These are phyloP conservation scores for Medicago ruthenica DNA, from an alignment of 306 rosid species.

Conservation along the genomic window DNA sequence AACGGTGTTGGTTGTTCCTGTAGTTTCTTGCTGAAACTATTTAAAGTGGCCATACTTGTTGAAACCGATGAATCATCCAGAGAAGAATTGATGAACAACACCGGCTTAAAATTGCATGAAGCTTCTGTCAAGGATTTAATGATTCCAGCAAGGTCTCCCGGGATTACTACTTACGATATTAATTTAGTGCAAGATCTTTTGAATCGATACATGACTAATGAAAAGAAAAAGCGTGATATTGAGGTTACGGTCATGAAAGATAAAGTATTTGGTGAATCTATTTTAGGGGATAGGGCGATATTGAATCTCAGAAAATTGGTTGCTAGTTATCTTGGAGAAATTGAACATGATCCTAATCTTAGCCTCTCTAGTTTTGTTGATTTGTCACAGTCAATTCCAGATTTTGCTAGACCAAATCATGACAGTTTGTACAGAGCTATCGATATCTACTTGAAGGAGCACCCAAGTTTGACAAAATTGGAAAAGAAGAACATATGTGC, in stretches of 20 bases:
- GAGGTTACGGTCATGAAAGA: conserved; percentile 58
- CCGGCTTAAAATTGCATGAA: conserved; percentile 73
- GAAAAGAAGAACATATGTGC: conserved; percentile 80
- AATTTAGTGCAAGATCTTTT: conserved; percentile 71
- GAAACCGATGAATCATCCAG: conserved; percentile 69
- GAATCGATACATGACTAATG: conserved; percentile 55
- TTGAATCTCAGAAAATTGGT: conserved; percentile 76
- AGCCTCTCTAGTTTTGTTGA: conserved; percentile 61
- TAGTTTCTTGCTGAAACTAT: conserved; percentile 81
- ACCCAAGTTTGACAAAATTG: conserved; percentile 67
- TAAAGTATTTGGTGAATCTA: conserved; percentile 55
- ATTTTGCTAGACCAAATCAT: conserved; percentile 76
- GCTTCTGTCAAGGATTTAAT: conserved; percentile 77
- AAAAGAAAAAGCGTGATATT: conserved; percentile 46
- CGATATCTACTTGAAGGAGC: conserved; percentile 86
- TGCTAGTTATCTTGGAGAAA: conserved; percentile 76
- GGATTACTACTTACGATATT: conserved; percentile 65
- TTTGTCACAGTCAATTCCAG: conserved; percentile 75
- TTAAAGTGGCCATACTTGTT: conserved; percentile 84
- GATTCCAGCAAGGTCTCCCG: conserved; percentile 80
- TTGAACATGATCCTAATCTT: conserved; percentile 74
- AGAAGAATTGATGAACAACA: conserved; percentile 67
- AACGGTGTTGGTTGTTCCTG: conserved; percentile 71
- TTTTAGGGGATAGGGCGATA: conserved; percentile 56
- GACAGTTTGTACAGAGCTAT: conserved; percentile 82